These are phyloP conservation scores for Erigeron philadelphicus DNA, from an alignment of 140 eudicot species.

Conservation along the genomic window DNA sequence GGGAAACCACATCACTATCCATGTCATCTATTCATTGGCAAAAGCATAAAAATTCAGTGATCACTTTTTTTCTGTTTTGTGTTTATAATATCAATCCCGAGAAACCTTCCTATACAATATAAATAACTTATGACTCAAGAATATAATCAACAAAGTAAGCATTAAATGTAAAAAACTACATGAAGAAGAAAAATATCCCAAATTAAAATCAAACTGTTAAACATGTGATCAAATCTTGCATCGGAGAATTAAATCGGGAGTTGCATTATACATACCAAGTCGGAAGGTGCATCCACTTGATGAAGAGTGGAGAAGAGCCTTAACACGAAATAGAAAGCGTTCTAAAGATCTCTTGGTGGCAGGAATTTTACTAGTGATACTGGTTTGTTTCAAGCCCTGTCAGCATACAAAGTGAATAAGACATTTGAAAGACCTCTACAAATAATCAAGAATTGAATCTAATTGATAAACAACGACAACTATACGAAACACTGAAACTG, in stretches of 20 bases:
- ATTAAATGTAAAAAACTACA: not conserved
- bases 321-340: conserved; percentile 67
- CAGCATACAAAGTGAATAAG: not conserved
- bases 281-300: conserved; percentile 57
- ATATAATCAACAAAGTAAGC: not conserved
- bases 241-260: not conserved
- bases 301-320: conserved; percentile 66
- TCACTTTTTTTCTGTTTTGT: not conserved
- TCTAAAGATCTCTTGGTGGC: conserved; percentile 87
- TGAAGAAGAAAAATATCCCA: not conserved
- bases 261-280: conserved; percentile 45
- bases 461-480: not conserved
- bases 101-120: not conserved
- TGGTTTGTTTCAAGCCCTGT: conserved; percentile 73
- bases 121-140: not conserved
- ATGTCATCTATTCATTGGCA: not conserved
- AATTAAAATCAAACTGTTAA: not conserved
- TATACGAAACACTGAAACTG: conserved; percentile 6
- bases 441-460: conserved; percentile 13
- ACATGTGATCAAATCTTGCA: not conserved
- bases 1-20: no score
- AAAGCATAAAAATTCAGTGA: not conserved
- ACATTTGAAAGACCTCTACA: not conserved
- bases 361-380: conserved; percentile 67
- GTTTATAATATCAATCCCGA: not conserved